These are phyloP conservation scores for Martensiomyces pterosporus DNA, from an alignment of 192 early-diverging fungal genomes.

Conservation along the genomic window DNA sequence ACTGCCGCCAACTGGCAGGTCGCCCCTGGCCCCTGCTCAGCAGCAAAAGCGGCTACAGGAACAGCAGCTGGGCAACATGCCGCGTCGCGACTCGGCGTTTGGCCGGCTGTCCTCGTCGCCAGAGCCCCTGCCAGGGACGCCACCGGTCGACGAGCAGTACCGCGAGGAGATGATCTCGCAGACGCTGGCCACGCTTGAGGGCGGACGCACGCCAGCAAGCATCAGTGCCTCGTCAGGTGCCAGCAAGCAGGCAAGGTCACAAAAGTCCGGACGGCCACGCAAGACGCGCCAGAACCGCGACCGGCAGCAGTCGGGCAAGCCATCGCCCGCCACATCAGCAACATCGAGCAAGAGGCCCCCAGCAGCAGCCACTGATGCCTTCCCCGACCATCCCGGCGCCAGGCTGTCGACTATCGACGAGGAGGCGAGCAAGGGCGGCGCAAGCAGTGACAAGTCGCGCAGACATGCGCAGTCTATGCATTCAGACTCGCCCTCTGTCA, in stretches of 20 bases:
- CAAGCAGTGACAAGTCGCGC: no score
- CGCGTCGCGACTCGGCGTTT: neutral
- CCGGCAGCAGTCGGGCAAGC: constrained; percentile 5
- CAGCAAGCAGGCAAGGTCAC: neutral
- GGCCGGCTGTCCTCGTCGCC: no score
- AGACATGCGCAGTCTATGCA: no score
- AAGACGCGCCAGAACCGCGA: constrained; percentile 28
- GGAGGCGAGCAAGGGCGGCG: no score
- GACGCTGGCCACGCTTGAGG: constrained; percentile 30
- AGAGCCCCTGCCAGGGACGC: neutral
- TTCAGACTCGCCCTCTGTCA: neutral
- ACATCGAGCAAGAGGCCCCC: no score
- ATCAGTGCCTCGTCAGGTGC: neutral
- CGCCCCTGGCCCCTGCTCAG: no score
- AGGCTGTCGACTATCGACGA: no score
- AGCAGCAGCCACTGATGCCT: no score
- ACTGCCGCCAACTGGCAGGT: no score
- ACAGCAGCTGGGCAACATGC: neutral
- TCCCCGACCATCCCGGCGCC: no score
- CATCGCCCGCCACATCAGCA: constrained; percentile 6
- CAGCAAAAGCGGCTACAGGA: no score
- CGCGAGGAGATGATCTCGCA: constrained; percentile 22
- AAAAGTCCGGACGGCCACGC: constrained; percentile 12
- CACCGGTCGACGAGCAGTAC: constrained; percentile 7
- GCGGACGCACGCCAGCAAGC: constrained; percentile 5